A percentile compares a stretch with the other conserved stretches of the same genome.
phyloP scores from a whole-genome alignment of 2,329 filamentous ascomycete genomes.

The Sarocladiaceae sp. region DNA sequence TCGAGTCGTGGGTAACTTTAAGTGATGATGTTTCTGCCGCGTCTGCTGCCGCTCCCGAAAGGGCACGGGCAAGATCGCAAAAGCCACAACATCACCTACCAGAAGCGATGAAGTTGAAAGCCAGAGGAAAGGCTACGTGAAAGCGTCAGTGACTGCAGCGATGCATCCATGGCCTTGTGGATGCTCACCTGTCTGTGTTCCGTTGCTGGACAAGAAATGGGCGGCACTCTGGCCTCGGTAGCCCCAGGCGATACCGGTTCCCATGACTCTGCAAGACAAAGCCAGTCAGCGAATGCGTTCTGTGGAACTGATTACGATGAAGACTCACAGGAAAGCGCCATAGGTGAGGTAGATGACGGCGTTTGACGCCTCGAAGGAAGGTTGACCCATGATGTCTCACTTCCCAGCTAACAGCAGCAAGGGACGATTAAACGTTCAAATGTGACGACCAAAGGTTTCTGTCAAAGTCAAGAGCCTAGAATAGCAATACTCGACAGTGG shows the following conservation, averaged over 20 bases:
- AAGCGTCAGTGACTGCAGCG: conserved; percentile 22
- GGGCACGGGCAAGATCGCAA: conserved; percentile 9
- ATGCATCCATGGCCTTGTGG: neutral
- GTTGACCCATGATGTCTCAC: conserved; percentile 57
- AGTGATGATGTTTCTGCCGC: conserved; percentile 28
- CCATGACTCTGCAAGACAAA: conserved; percentile 47
- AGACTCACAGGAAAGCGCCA: conserved; percentile 64
- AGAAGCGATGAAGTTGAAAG: conserved; percentile 85
- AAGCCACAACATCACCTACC: conserved; percentile 61
- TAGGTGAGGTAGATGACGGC: conserved; percentile 79
- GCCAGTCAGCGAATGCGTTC: neutral
- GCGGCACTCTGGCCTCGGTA: conserved; percentile 59
- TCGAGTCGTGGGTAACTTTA: conserved; percentile 53
- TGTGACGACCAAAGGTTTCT: too few species aligned
- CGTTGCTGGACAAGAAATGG: conserved; percentile 68
- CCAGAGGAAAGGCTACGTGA: conserved; percentile 65
- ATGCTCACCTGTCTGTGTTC: conserved; percentile 74
- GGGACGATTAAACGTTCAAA: too few species aligned
- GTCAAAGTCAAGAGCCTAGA: too few species aligned
- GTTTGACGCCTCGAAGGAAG: conserved; percentile 71
- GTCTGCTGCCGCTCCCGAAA: conserved; percentile 16
- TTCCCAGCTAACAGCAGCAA: neutral
- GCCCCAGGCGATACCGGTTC: conserved; percentile 51
- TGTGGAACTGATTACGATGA: too few species aligned
- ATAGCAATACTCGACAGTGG: neutral